phyloP scores from a whole-genome alignment of 2,329 filamentous ascomycete species.

The Aspergillus unguis region DNA sequence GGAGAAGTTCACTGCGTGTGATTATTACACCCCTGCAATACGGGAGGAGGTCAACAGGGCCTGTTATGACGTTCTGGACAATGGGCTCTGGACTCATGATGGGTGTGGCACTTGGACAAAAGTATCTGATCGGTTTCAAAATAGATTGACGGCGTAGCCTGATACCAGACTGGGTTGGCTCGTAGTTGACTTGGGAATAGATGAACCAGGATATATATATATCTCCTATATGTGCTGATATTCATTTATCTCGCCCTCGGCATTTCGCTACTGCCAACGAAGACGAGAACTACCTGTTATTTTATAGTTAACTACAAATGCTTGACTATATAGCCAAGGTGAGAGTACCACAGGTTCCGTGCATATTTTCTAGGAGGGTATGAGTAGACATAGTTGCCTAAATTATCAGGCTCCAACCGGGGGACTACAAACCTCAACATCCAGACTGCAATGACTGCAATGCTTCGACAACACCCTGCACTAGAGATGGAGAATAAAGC shows the following conservation, averaged over 20 bases:
- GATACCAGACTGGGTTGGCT: no score
- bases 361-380: no score
- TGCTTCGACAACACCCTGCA: not conserved
- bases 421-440: not conserved
- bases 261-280: no score
- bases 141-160: no score
- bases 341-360: no score
- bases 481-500: not conserved
- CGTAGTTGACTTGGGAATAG: no score
- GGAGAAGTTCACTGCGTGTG: conserved; percentile 28
- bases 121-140: not conserved
- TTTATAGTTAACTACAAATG: no score
- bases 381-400: conserved; percentile 2
- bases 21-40: conserved; percentile 32
- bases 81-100: conserved; percentile 30
- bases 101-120: conserved; percentile 30
- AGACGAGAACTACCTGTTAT: no score
- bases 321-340: no score
- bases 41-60: conserved; percentile 22
- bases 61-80: conserved; percentile 22
- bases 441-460: not conserved
- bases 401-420: conserved; percentile 5
- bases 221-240: no score
- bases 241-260: no score
- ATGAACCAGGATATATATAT: no score